These are phyloP conservation scores for Nyssa sinensis DNA, from an alignment of 148 eudicot species.

Conservation along the genomic window DNA sequence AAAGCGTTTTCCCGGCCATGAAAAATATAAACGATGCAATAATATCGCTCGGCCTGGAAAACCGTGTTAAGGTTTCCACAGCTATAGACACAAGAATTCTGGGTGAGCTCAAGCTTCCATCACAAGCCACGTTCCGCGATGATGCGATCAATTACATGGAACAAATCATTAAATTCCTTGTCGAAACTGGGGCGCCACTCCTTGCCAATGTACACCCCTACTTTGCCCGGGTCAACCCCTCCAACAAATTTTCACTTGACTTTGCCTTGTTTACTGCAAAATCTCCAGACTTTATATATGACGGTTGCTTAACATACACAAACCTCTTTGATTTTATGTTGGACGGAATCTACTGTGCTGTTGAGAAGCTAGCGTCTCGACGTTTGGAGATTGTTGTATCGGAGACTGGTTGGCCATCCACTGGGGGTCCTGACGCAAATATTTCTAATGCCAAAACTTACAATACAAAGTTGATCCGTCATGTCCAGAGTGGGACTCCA, in stretches of 20 bases:
- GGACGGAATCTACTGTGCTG: slow-evolving; percentile 45
- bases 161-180: slow-evolving; percentile 41
- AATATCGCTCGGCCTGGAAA: slow-evolving; percentile 20
- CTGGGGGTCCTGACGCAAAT: slow-evolving; percentile 21
- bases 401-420: slow-evolving; percentile 45
- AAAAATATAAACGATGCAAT: slow-evolving; percentile 40
- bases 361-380: slow-evolving; percentile 33
- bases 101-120: slow-evolving; percentile 32
- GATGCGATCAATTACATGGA: slow-evolving; percentile 14
- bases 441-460: slow-evolving; percentile 31
- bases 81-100: slow-evolving; percentile 23
- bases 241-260: slow-evolving; percentile 16
- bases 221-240: slow-evolving; percentile 21
- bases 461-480: slow-evolving; percentile 35
- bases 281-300: slow-evolving; percentile 23
- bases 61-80: slow-evolving; percentile 41
- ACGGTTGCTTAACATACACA: slow-evolving; percentile 31
- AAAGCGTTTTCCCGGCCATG: slow-evolving; percentile 47
- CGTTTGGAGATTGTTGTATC: slow-evolving; percentile 37
- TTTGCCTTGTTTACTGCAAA: slow-evolving; percentile 50
- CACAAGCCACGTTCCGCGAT: slow-evolving; percentile 21
- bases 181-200: slow-evolving; percentile 28
- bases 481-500: slow-evolving; percentile 40
- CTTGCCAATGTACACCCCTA: slow-evolving; percentile 51
- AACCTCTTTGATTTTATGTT: slow-evolving; percentile 49